Percentiles rank a stretch among this genome's conserved stretches.
Conservation (phyloP, 805 yeast genomes). For the Spathaspora sp. region DNA sequence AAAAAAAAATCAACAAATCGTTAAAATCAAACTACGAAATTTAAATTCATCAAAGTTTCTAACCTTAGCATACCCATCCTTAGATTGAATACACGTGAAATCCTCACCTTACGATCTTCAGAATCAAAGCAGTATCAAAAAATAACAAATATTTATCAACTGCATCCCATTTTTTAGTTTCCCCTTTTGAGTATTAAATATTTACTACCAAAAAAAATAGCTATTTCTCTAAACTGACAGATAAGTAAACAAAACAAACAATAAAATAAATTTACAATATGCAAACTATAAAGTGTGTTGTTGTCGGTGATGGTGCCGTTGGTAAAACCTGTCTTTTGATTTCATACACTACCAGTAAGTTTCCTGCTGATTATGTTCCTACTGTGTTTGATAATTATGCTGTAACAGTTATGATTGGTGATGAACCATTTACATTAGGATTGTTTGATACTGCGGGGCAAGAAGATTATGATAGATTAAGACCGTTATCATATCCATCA, state of each 20-base stretch:
- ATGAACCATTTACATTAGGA: slow-evolving; percentile 97
- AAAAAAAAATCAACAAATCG: slow-evolving; percentile 2
- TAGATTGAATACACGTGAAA: not conserved
- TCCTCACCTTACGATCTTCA: not conserved
- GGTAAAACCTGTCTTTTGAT: slow-evolving; percentile 95
- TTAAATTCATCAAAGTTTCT: not conserved
- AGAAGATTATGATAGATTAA: slow-evolving; percentile 96
- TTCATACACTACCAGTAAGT: slow-evolving; percentile 93
- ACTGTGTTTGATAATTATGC: slow-evolving; percentile 97
- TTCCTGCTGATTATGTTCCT: slow-evolving; percentile 97
- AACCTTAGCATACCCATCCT: not conserved
- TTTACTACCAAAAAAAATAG: too few relatives aligned
- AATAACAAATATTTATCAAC: too few relatives aligned
- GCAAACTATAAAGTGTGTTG: slow-evolving; percentile 87
- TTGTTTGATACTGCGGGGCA: slow-evolving; percentile 98
- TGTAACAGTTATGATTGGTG: slow-evolving; percentile 93
- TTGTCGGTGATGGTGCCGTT: slow-evolving; percentile 99
- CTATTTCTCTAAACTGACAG: too few relatives aligned
- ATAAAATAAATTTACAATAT: slow-evolving; percentile 16
- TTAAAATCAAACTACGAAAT: not conserved
- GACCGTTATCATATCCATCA: slow-evolving; percentile 95
- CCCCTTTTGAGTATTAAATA: too few relatives aligned
- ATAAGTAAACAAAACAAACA: not conserved
- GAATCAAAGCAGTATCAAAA: too few relatives aligned
- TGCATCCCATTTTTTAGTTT: too few relatives aligned